These are phyloP conservation scores for Dacryopinax spathularia DNA, from an alignment of 768 basidiomycete species.

Conservation along the genomic window DNA sequence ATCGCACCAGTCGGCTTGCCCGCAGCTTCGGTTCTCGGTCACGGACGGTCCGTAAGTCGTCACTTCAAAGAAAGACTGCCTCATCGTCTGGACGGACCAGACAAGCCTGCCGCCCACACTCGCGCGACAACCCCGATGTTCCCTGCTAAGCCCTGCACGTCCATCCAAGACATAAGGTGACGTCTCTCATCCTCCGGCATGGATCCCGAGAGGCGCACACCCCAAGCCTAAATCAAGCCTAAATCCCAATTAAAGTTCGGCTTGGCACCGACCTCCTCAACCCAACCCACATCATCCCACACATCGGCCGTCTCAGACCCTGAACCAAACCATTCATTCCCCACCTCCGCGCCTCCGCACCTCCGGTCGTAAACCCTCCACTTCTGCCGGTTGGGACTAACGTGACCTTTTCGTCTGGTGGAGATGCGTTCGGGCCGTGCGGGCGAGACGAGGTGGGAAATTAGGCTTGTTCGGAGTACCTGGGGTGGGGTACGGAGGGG, in stretches of 20 bases:
- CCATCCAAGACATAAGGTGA: too few relatives aligned
- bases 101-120: too few relatives aligned
- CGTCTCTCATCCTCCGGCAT: too few relatives aligned
- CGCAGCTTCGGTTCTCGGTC: too few relatives aligned
- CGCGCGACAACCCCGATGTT: too few relatives aligned
- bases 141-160: too few relatives aligned
- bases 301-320: background rate
- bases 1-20: too few relatives aligned
- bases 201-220: background rate
- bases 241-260: background rate
- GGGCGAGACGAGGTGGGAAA: background rate
- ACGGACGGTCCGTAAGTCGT: too few relatives aligned
- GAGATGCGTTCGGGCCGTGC: background rate
- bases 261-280: too few relatives aligned
- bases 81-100: too few relatives aligned
- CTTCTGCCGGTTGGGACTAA: background rate
- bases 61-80: too few relatives aligned
- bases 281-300: too few relatives aligned
- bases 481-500: background rate
- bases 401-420: background rate
- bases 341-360: background rate
- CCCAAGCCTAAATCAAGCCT: background rate
- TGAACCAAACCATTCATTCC: background rate
- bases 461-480: background rate
- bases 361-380: conserved; percentile 3